Base-by-base conservation (phyloP, 2,329 filamentous ascomycete species). In the Aspergillus cejpii region DNA sequence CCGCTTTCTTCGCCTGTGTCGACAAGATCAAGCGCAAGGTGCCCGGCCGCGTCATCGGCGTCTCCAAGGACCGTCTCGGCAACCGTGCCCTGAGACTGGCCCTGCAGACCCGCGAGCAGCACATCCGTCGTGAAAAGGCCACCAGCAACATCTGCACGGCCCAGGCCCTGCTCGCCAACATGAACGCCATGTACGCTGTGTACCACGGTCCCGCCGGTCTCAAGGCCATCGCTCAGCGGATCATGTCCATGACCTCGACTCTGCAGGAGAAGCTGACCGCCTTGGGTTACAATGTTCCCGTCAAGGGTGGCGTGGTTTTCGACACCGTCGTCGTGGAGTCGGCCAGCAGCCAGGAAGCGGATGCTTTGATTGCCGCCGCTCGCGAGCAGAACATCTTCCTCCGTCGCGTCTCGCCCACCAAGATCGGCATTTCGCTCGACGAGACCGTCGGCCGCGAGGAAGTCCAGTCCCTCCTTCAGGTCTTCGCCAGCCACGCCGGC, bases 101-200 rank as follows among this genome's bases (percentile, higher is more conserved):
- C 14, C 73, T 96, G 41, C 91, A 97, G 70, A 96, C 91, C 7
- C 78, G 91, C 57, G 91, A 97, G 71, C 91, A 97, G 72, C 91
- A 97, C 66, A 96, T 97, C 64, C 80, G 91, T 53, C 80, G 91
- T 60, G 91, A 97, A 66, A 96, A 96, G 77, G 91, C 91, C 1
- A 97, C 91, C 1, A 95, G 89, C 74, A 97, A 97, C 63, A 90
- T 96, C 48, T 97, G 91, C 73, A 97, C 91, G 1, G 90, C 91
- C 1, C 91, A 97, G 69, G 91, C 91, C 6, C 73, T 97, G 20
- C 75, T 96, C 41, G 91, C 91, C 28, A 97, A 97, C 67, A 96
- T 96, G 87, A 91, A 82, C 56, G 88, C 90, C 43, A 84, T 96
- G 72, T 97, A 95, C 63, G 90, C 89, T 41, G 77, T 96, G 43